Evolutionary conservation across 2,329 filamentous ascomycete genomes (phyloP), one percentile per base, ranked within the genome.

Genomic region (Bertia moriformis): DNA sequence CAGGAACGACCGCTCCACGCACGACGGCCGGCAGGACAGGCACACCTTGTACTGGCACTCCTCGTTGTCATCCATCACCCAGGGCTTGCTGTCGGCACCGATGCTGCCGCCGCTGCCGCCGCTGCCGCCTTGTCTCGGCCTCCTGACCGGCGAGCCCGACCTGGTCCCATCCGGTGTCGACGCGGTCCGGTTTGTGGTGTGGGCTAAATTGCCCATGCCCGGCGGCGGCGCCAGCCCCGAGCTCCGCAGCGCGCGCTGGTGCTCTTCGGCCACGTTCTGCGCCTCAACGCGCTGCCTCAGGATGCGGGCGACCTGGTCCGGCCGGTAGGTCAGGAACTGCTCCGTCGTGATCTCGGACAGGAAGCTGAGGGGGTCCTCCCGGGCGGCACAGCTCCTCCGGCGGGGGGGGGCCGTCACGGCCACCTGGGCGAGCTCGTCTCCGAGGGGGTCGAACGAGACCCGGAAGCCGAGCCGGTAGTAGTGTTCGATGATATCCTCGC

Each of bases 41-140:
- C 72, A 78, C 32, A 63, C 58, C 42, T 58, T 69, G 52, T 61
- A 66, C 33, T 62, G 58, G 42, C 72, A 77, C 48, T 72, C 66
- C 1, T 58, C 46, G 1, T 48, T 48, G 15, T 50, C 43, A 27
- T 43, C 43, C 14, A 57, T 54, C 4, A 63, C 45, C 63, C 63
- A 68, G 13, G 59, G 55, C 39, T 52, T 54, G 29, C 46, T 47
- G 18, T 48, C 27, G 15, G 18, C 37, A 37, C 13, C 33, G 36
- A 19, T 45, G 38, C 1, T 7, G 19, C 49, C 43, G 33, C 48
- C 50, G 42, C 42, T 42, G 38, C n/a, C 47, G 46, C 2, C n/a
- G n/a, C n/a, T 46, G 45, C 15, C 46, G 30, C 42, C 40, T 15
- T 7, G 17, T 33, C 30, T 39, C 37, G 32, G 17, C 24, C 20